Base-by-base conservation (phyloP, 768 basidiomycete genomes). In the Fistulinella prunicolor region DNA sequence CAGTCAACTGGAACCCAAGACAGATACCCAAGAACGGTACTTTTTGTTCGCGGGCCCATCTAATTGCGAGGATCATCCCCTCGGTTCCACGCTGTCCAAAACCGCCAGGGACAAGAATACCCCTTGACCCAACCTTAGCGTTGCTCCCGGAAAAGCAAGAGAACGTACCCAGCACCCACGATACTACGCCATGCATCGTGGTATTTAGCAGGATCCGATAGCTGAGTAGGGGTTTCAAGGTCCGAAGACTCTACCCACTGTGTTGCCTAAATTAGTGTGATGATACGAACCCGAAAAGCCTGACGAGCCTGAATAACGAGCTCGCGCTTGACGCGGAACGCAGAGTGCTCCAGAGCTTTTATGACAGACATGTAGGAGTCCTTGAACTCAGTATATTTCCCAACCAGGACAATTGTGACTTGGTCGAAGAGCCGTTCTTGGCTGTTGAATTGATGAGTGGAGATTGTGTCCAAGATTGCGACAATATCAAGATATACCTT, bases 341-440 rank as follows among this genome's bases (percentile, higher is more conserved):
- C 91, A 6, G 94, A 94, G 68, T 99, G 95, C 69, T 99, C 95
- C 29, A 99, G 76, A 19, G 96, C 83, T 75, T 99, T 99, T 61
- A 84, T 85, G 47, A 99, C 95, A 23, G 89, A 93, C 91, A 97
- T 98, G 67, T 99, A 99, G 22, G 94, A 96, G 68, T 99, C 95
- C 69, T 93, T 90, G 39, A 98, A 75, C 55, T 92, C 85, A 12
- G 94, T 97, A 73, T 99, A 99, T 71, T 99, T 99, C 38, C 95
- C 95, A 14, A 99, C 94, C 43, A 99, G 76, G 19, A 86, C 92
- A 53, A 99, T 88, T 38, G 80, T 81, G 38, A 96, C 93, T 9
- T 80, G 78, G 58, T 98, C 94, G 64, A 86, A 95, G 6, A 93
- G 74, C 34, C 94, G 82, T 65, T 97, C 95, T 68, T 94, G 91